Evolutionary conservation across 208 protist species (phyloP).

Genomic region (Sergeia podlipaevii): DNA sequence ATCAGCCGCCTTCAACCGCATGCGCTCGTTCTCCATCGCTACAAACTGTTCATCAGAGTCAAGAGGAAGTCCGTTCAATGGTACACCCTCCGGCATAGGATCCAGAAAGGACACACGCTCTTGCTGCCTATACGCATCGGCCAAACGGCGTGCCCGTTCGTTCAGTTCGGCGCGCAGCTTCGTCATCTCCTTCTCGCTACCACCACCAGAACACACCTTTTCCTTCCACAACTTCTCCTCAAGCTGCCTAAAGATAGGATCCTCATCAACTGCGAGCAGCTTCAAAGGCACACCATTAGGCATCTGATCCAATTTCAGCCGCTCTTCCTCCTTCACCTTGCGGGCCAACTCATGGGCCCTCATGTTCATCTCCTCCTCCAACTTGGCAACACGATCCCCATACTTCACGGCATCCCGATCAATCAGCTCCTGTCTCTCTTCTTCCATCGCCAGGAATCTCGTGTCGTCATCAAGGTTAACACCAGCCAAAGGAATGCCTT

Average conservation of each 20-base stretch:
- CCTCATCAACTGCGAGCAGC: slow-evolving; percentile 47
- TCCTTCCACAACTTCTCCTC: slow-evolving; percentile 57
- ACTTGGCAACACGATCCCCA: slow-evolving; percentile 15
- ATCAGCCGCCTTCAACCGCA: slow-evolving; percentile 51
- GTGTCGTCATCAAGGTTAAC: slow-evolving; percentile 53
- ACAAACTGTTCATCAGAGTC: slow-evolving; percentile 62
- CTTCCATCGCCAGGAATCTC: slow-evolving; percentile 38
- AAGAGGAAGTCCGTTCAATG: slow-evolving; percentile 38
- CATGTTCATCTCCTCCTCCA: slow-evolving; percentile 20
- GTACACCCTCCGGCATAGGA: slow-evolving; percentile 23
- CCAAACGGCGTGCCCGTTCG: slow-evolving; percentile 51
- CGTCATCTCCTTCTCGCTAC: slow-evolving; percentile 34
- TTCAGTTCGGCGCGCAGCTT: slow-evolving; percentile 70
- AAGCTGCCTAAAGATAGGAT: slow-evolving; percentile 46
- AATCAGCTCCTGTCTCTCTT: slow-evolving; percentile 24
- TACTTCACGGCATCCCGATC: slow-evolving; percentile 13
- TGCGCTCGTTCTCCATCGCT: slow-evolving; percentile 54
- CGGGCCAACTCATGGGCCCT: slow-evolving; percentile 12
- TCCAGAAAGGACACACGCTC: slow-evolving; percentile 38
- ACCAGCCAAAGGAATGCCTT: slow-evolving; percentile 58
- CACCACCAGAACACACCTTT: slow-evolving; percentile 28
- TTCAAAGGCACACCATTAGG: slow-evolving; percentile 58
- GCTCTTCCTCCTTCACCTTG: slow-evolving; percentile 10
- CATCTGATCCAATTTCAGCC: slow-evolving; percentile 39
- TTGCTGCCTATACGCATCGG: slow-evolving; percentile 18